Base-by-base conservation (phyloP, 176 grass and related monocot genomes). In the Paspalum notatum region DNA sequence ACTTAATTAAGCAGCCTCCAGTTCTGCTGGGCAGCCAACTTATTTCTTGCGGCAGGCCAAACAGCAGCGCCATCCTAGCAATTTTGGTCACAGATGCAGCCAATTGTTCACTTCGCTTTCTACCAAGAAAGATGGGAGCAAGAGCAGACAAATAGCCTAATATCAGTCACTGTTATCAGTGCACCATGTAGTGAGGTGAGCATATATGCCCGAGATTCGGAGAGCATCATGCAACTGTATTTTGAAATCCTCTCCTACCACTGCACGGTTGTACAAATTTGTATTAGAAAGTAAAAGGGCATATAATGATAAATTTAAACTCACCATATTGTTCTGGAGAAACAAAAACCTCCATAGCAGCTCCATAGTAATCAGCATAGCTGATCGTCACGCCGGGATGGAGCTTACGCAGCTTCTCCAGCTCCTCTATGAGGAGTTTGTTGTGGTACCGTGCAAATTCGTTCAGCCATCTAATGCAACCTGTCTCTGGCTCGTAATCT, bases 401-500 rank as follows among this genome's bases (percentile, higher is more conserved):
- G 55, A 74, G 79, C 13, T 75, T 77, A 8, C 95, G 83, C 5
- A 84, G 66, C 78, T 64, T 92, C 20, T 71, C 54, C 27, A 98
- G 7, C 66, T 95, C 90, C 24, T 89, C 37, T 1, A 32, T 4
- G 5, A 98, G 92, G 56, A 87, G 76, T 45, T 57, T 71, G 66
- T 98, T 94, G 72, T 98, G 95, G 78, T 92, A 86, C 17, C 74
- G 5, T 7, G 95, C 62, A 80, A 98, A 98, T 60, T 91, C 92
- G 16, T 98, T 98, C 47, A 94, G 70, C 75, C 88, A 78, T n/a
- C 69, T 85, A 51, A 95, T 75, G 83, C 95, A 98, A 12, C 95
- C 92, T 41, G 90, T 98, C 11, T 69, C 66, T 64, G 81, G 45
- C 44, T 98, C 92, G 10, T 98, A 98, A 80, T 92, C 88, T 67